Percentiles rank a stretch among this genome's conserved stretches.
These are phyloP conservation scores for Emiliania huxleyi DNA, from an alignment of 78 protist species.

Conservation along the genomic window DNA sequence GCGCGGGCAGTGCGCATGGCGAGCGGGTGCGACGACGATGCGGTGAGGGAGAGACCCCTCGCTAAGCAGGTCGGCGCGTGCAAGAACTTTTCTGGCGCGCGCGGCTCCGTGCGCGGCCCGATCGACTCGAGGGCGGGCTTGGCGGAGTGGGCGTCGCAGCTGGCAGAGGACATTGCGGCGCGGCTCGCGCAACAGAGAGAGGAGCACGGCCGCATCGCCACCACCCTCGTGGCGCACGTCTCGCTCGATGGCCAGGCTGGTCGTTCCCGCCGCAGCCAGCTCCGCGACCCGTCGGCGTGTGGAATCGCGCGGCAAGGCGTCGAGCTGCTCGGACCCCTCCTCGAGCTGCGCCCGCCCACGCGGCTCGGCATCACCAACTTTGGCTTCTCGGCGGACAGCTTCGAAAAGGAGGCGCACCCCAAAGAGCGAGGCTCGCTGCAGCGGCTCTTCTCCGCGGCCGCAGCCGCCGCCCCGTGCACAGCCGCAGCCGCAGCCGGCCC, in stretches of 20 bases:
- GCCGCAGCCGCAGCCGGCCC: background rate
- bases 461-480: background rate
- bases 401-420: background rate
- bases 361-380: background rate
- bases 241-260: background rate
- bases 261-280: background rate
- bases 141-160: background rate
- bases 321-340: background rate
- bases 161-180: background rate
- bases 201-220: background rate
- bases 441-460: background rate
- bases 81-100: background rate
- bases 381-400: background rate
- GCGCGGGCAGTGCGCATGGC: background rate
- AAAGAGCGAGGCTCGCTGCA: background rate
- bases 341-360: background rate
- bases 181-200: background rate
- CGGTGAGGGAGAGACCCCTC: background rate
- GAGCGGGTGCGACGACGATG: background rate
- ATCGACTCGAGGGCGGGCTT: background rate
- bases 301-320: background rate
- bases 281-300: background rate
- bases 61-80: conserved; percentile 3
- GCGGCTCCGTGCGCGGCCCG: background rate
- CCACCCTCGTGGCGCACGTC: background rate